Conservation (phyloP, 106 monocot genomes). For the Phalaenopsis equestris region DNA sequence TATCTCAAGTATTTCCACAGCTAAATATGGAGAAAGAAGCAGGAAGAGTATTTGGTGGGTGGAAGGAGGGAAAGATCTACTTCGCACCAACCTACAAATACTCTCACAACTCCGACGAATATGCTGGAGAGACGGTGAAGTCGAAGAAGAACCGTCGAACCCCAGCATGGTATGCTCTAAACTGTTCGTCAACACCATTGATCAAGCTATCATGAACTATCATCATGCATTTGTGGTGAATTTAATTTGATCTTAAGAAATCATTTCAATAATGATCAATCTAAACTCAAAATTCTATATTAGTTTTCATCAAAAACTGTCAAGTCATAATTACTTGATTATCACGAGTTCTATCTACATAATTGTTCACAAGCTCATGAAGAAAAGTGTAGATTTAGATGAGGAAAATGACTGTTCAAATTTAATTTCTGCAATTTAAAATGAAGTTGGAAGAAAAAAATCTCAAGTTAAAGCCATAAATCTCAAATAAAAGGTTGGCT, state of each 20-base stretch:
- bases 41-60: slow-evolving; percentile 74
- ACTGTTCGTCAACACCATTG: neutral
- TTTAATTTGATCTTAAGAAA: neutral
- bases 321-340: no score
- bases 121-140: slow-evolving; percentile 61
- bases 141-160: slow-evolving; percentile 82
- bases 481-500: no score
- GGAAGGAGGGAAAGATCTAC: slow-evolving; percentile 77
- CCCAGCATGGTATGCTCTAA: slow-evolving; percentile 52
- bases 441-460: no score
- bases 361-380: no score
- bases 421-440: no score
- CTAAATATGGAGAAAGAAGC: slow-evolving; percentile 58
- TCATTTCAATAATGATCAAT: neutral
- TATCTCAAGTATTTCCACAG: slow-evolving; percentile 13
- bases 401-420: no score
- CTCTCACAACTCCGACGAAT: slow-evolving; percentile 63
- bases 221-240: neutral
- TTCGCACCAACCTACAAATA: slow-evolving; percentile 94
- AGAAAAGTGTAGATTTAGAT: no score
- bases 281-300: neutral
- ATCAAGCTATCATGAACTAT: neutral
- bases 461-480: no score
- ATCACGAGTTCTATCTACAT: no score
- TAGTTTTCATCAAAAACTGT: no score